phyloP scores from a whole-genome alignment of 345 rosid species.

The Citrus cavaleriei region DNA sequence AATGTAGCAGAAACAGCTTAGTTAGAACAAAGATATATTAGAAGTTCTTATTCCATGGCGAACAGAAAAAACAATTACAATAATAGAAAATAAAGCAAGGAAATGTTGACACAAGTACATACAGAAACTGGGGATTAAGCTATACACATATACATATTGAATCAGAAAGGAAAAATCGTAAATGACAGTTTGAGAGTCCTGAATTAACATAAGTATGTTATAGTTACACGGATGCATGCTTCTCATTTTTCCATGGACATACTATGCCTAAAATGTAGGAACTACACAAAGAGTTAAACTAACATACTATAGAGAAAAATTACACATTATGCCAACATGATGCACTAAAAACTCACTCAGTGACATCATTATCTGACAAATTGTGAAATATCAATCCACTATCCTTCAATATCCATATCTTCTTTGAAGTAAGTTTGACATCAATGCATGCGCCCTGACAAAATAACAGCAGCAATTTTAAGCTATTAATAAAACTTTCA shows the following conservation, averaged over 20 bases:
- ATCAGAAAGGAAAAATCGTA: background rate
- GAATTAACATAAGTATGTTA: background rate
- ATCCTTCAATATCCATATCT: constrained; percentile 68
- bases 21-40: background rate
- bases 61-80: background rate
- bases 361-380: constrained; percentile 32
- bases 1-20: constrained; percentile 16
- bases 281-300: background rate
- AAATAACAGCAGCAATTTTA: constrained; percentile 14
- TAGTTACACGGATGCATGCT: background rate
- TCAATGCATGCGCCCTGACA: constrained; percentile 72
- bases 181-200: background rate
- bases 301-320: background rate
- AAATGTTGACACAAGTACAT: background rate
- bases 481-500: background rate
- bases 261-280: background rate
- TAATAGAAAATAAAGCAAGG: background rate
- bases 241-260: background rate
- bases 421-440: constrained; percentile 63
- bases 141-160: background rate
- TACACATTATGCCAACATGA: background rate
- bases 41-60: background rate
- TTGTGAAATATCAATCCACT: constrained; percentile 50
- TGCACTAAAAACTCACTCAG: constrained; percentile 53
- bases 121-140: background rate